Evolutionary conservation across 1,284 basidiomycete species (phyloP), one percentile per base, ranked within the genome.

Genomic region (Hortiboletus rubellus): DNA sequence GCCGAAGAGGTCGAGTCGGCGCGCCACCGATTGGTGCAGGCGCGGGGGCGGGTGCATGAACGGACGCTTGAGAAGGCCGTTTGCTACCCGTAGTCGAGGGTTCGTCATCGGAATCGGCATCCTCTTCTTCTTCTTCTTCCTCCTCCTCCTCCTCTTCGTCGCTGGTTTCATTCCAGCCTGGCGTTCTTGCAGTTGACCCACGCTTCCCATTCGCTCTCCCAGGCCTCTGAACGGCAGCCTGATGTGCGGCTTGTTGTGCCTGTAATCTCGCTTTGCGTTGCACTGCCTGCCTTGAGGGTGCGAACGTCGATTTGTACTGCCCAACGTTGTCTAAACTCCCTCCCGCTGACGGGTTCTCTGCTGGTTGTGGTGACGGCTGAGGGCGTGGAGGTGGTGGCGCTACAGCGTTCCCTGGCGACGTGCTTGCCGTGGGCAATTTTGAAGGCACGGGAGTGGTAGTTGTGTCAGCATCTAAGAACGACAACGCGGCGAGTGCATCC

Each of bases 81-180:
- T 73, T 71, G 61, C 63, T 72, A 43, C 69, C 65, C 33, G 72
- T 67, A 30, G 66, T 70, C 18, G 72, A 75, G 22, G 76, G 73
- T 52, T 80, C 81, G 2, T 69, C 77, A 62, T 89, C 88, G 1
- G 86, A 86, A 64, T 86, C 85, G 9, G 78, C 85, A 27, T 85
- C 85, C 17, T 89, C 91, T 0, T 90, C 89, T 0, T 87, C 86
- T 0, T 87, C 85, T 0, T 84, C 82, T 11, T 85, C 81, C 18
- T 91, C 90, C 6, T 92, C 91, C 12, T 91, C 89, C 3, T 90
- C 88, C 30, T 91, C 89, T 63, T 91, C 90, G 11, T 91, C 89
- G 60, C 85, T 87, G 59, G 87, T 91, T 64, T 87, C 86, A 57
- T 82, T 82, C 88, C 88, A 90, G n/a, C 78, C 82, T 22, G 80